phyloP scores from a whole-genome alignment of 2,329 filamentous ascomycete species.

The Aspergillus oerlinghausenensis region DNA sequence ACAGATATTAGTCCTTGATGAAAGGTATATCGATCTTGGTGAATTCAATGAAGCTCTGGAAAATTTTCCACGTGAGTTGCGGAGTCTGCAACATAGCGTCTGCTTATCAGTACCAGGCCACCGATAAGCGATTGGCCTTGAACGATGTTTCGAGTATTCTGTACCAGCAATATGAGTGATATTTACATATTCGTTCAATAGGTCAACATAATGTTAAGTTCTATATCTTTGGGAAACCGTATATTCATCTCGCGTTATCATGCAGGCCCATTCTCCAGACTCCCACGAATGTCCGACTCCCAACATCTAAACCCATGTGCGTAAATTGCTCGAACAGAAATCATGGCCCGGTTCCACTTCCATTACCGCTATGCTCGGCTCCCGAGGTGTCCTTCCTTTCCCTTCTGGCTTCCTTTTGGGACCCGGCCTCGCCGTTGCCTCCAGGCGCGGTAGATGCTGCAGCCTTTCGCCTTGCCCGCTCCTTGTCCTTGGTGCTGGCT shows the following conservation, averaged over 20 bases:
- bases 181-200: neutral
- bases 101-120: neutral
- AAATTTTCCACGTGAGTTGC: conserved; percentile 16
- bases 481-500: conserved; percentile 28
- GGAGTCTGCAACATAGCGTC: neutral
- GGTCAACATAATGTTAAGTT: neutral
- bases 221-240: conserved; percentile 3
- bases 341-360: neutral
- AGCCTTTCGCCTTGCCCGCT: conserved; percentile 23
- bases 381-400: conserved; percentile 20
- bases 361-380: conserved; percentile 1
- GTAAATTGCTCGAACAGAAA: neutral
- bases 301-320: neutral
- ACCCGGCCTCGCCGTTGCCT: conserved; percentile 12
- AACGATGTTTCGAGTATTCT: neutral
- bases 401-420: conserved; percentile 20
- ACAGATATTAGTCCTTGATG: neutral
- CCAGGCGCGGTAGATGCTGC: conserved; percentile 18
- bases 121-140: neutral
- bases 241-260: conserved; percentile 15
- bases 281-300: neutral
- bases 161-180: neutral
- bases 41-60: conserved; percentile 3
- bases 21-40: neutral
- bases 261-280: conserved; percentile 5